Evolutionary conservation across 768 basidiomycete species (phyloP).

Genomic region (Pulveroboletus frians): DNA sequence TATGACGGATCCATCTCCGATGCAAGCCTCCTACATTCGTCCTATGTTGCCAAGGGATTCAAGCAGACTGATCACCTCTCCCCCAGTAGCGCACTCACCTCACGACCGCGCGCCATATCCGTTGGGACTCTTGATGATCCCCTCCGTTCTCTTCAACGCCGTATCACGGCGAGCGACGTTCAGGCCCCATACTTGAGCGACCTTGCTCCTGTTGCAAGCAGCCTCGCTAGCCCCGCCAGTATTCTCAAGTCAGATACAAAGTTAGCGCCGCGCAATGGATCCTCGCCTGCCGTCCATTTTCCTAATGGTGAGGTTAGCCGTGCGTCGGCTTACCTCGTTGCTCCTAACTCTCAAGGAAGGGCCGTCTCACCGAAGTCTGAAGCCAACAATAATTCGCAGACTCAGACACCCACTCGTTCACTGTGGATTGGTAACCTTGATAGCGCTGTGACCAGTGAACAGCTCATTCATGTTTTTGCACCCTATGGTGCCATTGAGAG

Average conservation of each 20-base stretch:
- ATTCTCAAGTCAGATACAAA: slow-evolving; percentile 61
- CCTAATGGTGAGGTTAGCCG: slow-evolving; percentile 58
- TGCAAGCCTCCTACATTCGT: slow-evolving; percentile 48
- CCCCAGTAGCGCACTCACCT: slow-evolving; percentile 36
- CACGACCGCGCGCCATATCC: slow-evolving; percentile 77
- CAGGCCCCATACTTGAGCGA: slow-evolving; percentile 56
- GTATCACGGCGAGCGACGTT: slow-evolving; percentile 53
- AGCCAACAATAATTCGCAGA: slow-evolving; percentile 55
- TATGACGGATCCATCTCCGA: slow-evolving; percentile 55
- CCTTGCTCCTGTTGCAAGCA: slow-evolving; percentile 37
- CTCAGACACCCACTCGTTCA: slow-evolving; percentile 91
- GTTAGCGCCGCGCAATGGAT: slow-evolving; percentile 39
- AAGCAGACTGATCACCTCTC: slow-evolving; percentile 67
- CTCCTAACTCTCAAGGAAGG: slow-evolving; percentile 63
- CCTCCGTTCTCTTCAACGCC: slow-evolving; percentile 61
- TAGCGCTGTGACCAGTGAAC: slow-evolving; percentile 88
- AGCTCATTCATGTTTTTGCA: slow-evolving; percentile 92
- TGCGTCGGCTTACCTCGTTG: slow-evolving; percentile 61
- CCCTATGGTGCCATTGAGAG: slow-evolving; percentile 98
- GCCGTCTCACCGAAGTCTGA: slow-evolving; percentile 84
- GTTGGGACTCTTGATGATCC: slow-evolving; percentile 86
- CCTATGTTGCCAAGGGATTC: slow-evolving; percentile 67
- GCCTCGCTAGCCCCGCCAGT: slow-evolving; percentile 29
- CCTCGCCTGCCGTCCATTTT: slow-evolving; percentile 59
- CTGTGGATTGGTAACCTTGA: slow-evolving; percentile 99